phyloP scores from a whole-genome alignment of 805 yeast species.

The Candida morakotiae region DNA sequence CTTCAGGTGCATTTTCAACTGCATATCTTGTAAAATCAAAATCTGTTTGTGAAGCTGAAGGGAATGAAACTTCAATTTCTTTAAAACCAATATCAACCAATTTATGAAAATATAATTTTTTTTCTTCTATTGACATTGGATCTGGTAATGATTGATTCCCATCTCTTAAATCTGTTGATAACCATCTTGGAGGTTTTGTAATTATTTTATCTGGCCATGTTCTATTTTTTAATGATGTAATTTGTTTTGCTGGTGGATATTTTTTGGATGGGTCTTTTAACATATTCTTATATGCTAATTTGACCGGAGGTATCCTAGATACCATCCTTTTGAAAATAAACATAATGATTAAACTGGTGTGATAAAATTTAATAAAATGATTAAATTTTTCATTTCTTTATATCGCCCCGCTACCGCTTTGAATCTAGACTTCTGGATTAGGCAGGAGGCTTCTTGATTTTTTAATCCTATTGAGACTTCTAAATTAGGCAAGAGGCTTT shows the following conservation, averaged over 20 bases:
- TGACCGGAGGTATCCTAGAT: conserved; percentile 15
- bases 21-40: conserved; percentile 79
- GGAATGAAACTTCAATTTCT: conserved; percentile 78
- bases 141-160: conserved; percentile 82
- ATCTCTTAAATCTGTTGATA: conserved; percentile 75
- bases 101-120: conserved; percentile 71
- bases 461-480: conserved; percentile 1
- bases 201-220: conserved; percentile 68
- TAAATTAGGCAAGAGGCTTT: neutral
- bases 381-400: neutral
- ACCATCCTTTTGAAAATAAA: conserved; percentile 20
- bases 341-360: conserved; percentile 2
- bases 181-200: conserved; percentile 75
- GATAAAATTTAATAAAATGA: neutral
- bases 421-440: neutral
- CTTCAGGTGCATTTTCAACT: conserved; percentile 73
- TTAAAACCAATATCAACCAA: conserved; percentile 70
- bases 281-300: conserved; percentile 38
- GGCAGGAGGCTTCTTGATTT: neutral
- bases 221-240: conserved; percentile 49
- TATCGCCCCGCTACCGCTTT: neutral
- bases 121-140: conserved; percentile 74
- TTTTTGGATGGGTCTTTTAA: conserved; percentile 65
- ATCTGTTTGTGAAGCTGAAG: conserved; percentile 79
- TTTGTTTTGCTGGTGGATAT: conserved; percentile 53